Base-by-base conservation (phyloP, 768 basidiomycete species). In the Macrolepiota fuliginosa region DNA sequence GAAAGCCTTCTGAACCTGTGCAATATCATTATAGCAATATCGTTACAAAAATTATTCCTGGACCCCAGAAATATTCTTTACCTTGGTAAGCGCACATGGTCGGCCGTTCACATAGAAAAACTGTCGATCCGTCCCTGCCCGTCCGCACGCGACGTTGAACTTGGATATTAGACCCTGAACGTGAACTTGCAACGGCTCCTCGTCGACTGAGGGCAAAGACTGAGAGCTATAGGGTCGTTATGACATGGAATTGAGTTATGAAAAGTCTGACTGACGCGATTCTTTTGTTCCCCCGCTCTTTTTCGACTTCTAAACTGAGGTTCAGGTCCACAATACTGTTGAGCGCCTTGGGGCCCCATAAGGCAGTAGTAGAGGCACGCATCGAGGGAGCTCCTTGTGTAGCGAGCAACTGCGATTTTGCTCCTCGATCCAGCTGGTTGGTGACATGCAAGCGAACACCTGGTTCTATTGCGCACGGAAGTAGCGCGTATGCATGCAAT, bases 51-150 rank as follows among this genome's bases (percentile, higher is more conserved):
- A 5, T 5, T 13, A 58, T 56, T 10, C 32, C 17, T 2, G 47
- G 24, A 12, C 25, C 24, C 6, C 24, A 27, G 13, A n/a, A 27
- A 2, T 24, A 25, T 15, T 27, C 58, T 36, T 49, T 58, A 90
- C 94, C 79, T 92, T 95, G 17, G 79, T 74, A 9, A 91, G 79
- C 64, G 83, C 86, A 67, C 92, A 96, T 0, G 97, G 97, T 17
- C 97, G 80, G 0, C 93, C 91, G 66, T 99, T 98, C 66, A 98
- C 79, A 66, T 87, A 99, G 74, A 92, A 91, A 72, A 92, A 98
- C 66, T 98, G 97, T 1, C 96, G 77, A 69, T 98, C 97, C 0
- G 86, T 82, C 4, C 88, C 86, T 1, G 86, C 81, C 40, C 96
- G 77, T 5, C 95, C 96, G 63, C 83, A 84, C 0, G 89, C 90